Evolutionary conservation across 176 grass and related monocot species (phyloP).

Genomic region (Aechmea fasciata): DNA sequence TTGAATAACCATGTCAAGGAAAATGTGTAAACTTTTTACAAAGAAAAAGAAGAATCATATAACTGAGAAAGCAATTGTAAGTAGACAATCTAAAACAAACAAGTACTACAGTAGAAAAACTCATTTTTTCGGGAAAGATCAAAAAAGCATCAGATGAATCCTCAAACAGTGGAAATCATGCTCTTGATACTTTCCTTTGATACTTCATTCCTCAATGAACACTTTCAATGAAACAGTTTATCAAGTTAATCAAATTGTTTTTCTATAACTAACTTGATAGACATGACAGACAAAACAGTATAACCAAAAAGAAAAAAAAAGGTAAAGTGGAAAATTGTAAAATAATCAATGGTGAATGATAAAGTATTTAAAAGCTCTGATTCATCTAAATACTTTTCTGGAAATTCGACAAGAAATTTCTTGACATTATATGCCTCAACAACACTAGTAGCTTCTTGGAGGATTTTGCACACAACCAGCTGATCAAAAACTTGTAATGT

Average conservation of each 20-base stretch:
- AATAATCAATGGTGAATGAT: too few species aligned
- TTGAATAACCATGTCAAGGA: constrained; percentile 23
- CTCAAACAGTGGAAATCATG: too few species aligned
- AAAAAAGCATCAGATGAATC: too few species aligned
- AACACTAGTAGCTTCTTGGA: too few species aligned
- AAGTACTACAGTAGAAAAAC: not conserved
- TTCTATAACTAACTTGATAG: too few species aligned
- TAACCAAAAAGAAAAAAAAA: constrained; percentile 10
- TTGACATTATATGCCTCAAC: not conserved
- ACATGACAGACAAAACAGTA: not conserved
- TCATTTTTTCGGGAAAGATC: not conserved
- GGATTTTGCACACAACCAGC: too few species aligned
- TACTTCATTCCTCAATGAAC: too few species aligned
- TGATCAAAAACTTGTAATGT: too few species aligned
- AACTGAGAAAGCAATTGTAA: not conserved
- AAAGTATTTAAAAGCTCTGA: too few species aligned
- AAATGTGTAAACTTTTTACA: not conserved
- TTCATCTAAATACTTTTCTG: not conserved
- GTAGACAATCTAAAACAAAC: not conserved
- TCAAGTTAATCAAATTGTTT: not conserved
- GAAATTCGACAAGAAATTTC: not conserved
- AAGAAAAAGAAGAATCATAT: not conserved
- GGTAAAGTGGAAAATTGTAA: not conserved
- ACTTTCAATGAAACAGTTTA: not conserved
- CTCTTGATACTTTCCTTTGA: too few species aligned